Evolutionary conservation across 345 rosid genomes (phyloP).

Genomic region (Anacardium occidentale): DNA sequence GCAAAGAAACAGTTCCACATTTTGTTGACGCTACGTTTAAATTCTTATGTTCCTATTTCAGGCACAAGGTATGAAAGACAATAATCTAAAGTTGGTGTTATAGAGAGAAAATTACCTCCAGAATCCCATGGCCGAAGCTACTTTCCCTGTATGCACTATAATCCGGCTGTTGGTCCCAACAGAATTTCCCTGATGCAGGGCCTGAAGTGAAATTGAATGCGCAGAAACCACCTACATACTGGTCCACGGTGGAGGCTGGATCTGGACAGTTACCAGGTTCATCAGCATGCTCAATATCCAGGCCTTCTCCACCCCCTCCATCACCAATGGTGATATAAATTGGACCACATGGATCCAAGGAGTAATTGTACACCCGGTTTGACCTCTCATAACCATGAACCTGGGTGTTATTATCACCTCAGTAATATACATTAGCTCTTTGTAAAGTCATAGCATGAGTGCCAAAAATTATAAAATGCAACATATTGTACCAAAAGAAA

Average conservation of each 20-base stretch:
- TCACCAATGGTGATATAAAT: conserved; percentile 70
- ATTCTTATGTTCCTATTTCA: background rate
- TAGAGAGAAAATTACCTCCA: conserved; percentile 57
- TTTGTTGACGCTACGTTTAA: too few relatives aligned
- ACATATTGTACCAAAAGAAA: background rate
- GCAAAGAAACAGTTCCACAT: too few relatives aligned
- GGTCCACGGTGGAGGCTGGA: conserved; percentile 51
- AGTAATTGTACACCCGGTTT: conserved; percentile 80
- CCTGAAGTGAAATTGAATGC: conserved; percentile 78
- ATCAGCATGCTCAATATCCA: conserved; percentile 69
- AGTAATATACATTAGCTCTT: background rate
- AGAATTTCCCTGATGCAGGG: conserved; percentile 63
- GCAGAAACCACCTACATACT: conserved; percentile 60
- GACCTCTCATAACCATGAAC: conserved; percentile 95
- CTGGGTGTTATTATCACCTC: conserved; percentile 34
- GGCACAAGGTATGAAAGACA: background rate
- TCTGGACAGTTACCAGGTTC: conserved; percentile 81
- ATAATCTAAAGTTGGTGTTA: background rate
- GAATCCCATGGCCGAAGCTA: conserved; percentile 92
- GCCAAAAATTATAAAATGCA: background rate
- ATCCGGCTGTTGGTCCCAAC: conserved; percentile 92
- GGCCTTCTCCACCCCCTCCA: conserved; percentile 72
- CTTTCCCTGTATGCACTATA: conserved; percentile 88
- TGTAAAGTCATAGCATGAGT: background rate
- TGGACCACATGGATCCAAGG: conserved; percentile 78